Evolutionary conservation across 352 stramenopile genomes (phyloP).

Genomic region (Phytopythium oedochilum): DNA sequence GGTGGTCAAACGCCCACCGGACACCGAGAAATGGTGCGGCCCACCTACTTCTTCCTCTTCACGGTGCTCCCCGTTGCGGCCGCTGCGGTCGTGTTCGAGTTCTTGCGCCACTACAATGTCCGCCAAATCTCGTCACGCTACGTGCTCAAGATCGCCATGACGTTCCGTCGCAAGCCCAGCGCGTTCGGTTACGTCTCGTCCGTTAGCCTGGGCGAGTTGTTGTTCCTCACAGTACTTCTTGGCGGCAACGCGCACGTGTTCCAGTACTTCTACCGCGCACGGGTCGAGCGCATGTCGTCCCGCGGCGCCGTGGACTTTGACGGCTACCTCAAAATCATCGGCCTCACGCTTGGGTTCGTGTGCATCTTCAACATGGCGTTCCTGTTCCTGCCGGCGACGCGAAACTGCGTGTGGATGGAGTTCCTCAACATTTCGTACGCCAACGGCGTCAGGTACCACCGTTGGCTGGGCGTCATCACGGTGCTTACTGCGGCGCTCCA

Average conservation of each 20-base stretch:
- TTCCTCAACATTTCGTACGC: conserved; percentile 57
- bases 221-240: conserved; percentile 18
- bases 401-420: conserved; percentile 64
- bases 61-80: conserved; percentile 14
- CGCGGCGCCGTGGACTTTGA: too few relatives aligned
- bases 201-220: conserved; percentile 19
- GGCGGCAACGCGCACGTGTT: conserved; percentile 21
- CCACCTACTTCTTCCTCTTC: conserved; percentile 28
- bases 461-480: conserved; percentile 41
- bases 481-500: conserved; percentile 35
- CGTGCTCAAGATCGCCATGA: conserved; percentile 6
- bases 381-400: conserved; percentile 49
- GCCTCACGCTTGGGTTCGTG: too few relatives aligned
- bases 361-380: conserved; percentile 50
- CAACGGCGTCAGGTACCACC: conserved; percentile 60
- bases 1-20: too few relatives aligned
- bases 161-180: conserved; percentile 19
- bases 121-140: conserved; percentile 10
- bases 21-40: conserved; percentile 15
- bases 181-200: conserved; percentile 5
- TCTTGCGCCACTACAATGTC: conserved; percentile 13
- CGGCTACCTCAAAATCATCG: too few relatives aligned
- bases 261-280: conserved; percentile 18
- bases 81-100: conserved; percentile 15
- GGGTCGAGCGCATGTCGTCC: too few relatives aligned